Percentiles rank a stretch among this genome's conserved stretches.
Evolutionary conservation across 1,284 basidiomycete genomes (phyloP).

Genomic region (Apiotrichum siamense): DNA sequence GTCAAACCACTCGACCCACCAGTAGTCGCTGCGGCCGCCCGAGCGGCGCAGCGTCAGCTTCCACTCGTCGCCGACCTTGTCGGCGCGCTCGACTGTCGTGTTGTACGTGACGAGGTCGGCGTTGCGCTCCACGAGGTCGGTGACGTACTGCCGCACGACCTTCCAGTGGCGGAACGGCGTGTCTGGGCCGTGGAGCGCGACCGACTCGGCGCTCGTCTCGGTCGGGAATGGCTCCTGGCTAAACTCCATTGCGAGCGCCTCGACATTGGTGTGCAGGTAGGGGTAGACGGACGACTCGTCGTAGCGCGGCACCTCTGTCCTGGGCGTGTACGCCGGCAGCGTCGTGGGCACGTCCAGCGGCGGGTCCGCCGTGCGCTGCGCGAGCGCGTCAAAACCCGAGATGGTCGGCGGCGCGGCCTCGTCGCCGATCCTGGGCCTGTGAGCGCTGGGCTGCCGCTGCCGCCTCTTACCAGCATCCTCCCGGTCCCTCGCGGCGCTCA

Average conservation of each 20-base stretch:
- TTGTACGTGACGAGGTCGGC: constrained; percentile 49
- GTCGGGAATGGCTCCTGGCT: constrained; percentile 6
- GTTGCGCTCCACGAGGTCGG: constrained; percentile 38
- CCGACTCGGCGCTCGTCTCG: background rate
- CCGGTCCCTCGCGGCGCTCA: constrained; percentile 49
- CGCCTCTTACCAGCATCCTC: constrained; percentile 49
- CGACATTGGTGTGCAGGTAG: constrained; percentile 12
- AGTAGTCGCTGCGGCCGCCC: constrained; percentile 35
- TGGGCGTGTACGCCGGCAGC: constrained; percentile 1
- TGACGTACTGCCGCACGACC: constrained; percentile 20
- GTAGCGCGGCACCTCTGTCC: background rate
- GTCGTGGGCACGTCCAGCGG: constrained; percentile 1
- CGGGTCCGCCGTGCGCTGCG: constrained; percentile 2
- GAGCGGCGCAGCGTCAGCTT: constrained; percentile 43
- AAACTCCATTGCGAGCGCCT: constrained; percentile 5
- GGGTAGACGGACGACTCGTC: constrained; percentile 7
- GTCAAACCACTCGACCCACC: constrained; percentile 48
- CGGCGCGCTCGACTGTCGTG: constrained; percentile 52
- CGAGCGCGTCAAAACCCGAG: constrained; percentile 2
- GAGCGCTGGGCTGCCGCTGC: background rate
- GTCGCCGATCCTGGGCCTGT: constrained; percentile 7
- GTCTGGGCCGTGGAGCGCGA: background rate
- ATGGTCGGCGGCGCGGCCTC: background rate
- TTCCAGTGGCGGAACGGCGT: constrained; percentile 11
- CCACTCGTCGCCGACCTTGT: constrained; percentile 43